Percentiles rank a stretch among this genome's conserved stretches.
phyloP scores from a whole-genome alignment of 1,284 basidiomycete genomes.

The Pseudozyma tsukubaensis region DNA sequence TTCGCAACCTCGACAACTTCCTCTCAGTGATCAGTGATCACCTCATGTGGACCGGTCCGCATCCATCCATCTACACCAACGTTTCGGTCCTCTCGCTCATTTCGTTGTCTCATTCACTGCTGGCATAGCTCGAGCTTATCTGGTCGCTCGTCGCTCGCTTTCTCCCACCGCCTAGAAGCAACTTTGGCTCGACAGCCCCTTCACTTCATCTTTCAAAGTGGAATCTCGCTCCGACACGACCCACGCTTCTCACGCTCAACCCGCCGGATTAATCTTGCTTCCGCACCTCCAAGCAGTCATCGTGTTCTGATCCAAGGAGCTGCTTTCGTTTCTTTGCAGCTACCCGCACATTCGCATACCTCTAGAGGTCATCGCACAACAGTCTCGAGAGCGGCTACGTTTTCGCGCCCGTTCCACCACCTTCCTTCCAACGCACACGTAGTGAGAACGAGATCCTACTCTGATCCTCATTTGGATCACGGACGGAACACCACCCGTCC shows the following conservation, averaged over 20 bases:
- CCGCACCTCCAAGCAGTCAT: too few relatives aligned
- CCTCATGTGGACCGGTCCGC: constrained; percentile 12
- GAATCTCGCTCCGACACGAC: not conserved
- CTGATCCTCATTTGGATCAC: constrained; percentile 6
- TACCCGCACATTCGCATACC: not conserved
- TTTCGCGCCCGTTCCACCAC: too few relatives aligned
- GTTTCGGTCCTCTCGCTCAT: constrained; percentile 9
- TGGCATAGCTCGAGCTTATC: constrained; percentile 1
- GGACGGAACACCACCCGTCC: constrained; percentile 9
- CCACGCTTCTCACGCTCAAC: not conserved
- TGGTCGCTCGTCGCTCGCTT: constrained; percentile 12
- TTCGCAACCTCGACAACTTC: not conserved
- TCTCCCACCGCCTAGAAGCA: constrained; percentile 6
- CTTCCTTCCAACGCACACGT: too few relatives aligned
- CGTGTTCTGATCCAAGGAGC: too few relatives aligned
- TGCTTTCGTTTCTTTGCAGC: not conserved
- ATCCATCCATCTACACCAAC: constrained; percentile 1
- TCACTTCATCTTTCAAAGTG: not conserved
- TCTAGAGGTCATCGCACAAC: too few relatives aligned
- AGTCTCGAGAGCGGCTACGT: too few relatives aligned
- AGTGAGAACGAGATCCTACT: too few relatives aligned
- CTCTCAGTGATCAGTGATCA: not conserved
- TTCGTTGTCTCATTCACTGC: not conserved
- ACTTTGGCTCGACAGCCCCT: not conserved
- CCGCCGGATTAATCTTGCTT: constrained; percentile 3